Conservation (phyloP, 495 filamentous ascomycete species). For the Penicillium samsonianum region DNA sequence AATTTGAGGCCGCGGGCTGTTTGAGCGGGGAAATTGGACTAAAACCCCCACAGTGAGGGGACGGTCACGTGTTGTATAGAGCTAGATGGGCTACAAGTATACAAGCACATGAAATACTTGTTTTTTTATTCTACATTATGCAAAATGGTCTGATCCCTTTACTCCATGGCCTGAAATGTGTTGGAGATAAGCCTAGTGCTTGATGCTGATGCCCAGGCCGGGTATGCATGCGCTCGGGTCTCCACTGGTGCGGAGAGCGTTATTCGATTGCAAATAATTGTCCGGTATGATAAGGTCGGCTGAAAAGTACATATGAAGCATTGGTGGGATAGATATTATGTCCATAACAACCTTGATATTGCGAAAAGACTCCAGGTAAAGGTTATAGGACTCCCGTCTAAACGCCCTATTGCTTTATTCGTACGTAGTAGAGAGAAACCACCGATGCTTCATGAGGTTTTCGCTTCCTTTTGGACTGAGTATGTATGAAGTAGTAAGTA, state of each 20-base stretch:
- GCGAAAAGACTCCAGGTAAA: neutral
- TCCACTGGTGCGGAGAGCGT: constrained; percentile 14
- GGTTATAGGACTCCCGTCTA: neutral
- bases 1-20: constrained; percentile 26
- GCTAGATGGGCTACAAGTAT: neutral
- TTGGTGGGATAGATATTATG: neutral
- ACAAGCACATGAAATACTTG: neutral
- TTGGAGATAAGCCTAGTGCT: constrained; percentile 1
- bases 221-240: constrained; percentile 10
- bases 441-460: neutral
- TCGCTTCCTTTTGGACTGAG: neutral
- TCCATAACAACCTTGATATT: neutral
- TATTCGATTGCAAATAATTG: neutral
- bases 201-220: neutral
- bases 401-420: neutral
- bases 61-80: constrained; percentile 37
- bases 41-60: constrained; percentile 35
- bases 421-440: neutral
- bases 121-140: neutral
- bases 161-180: neutral
- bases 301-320: neutral
- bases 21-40: constrained; percentile 41
- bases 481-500: neutral
- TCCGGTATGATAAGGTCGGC: neutral
- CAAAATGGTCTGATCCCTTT: neutral